phyloP scores from a whole-genome alignment of 768 basidiomycete genomes.

The Lyophyllum decastes region DNA sequence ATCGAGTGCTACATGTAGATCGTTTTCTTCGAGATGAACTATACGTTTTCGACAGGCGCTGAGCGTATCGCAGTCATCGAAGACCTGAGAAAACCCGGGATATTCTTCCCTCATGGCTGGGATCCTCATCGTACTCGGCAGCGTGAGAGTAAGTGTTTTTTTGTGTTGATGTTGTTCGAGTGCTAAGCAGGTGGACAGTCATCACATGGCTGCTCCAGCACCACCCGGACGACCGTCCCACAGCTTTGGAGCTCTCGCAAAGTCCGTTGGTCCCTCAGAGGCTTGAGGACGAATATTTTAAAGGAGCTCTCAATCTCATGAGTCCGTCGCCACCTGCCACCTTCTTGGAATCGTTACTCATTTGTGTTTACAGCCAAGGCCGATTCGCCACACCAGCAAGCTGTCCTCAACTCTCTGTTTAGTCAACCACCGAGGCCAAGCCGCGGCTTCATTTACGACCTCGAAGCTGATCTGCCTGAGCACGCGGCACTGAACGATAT shows the following conservation, averaged over 20 bases:
- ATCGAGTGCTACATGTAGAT: slow-evolving; percentile 48
- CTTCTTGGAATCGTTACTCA: background rate
- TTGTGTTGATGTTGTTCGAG: background rate
- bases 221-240: slow-evolving; percentile 75
- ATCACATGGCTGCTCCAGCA: slow-evolving; percentile 83
- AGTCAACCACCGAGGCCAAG: slow-evolving; percentile 65
- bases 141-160: slow-evolving; percentile 60
- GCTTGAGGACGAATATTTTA: slow-evolving; percentile 86
- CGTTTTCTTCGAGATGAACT: slow-evolving; percentile 98
- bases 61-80: slow-evolving; percentile 87
- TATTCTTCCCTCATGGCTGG: slow-evolving; percentile 82
- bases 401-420: slow-evolving; percentile 78
- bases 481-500: slow-evolving; percentile 71
- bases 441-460: slow-evolving; percentile 75
- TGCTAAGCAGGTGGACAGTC: slow-evolving; percentile 41
- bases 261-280: slow-evolving; percentile 74
- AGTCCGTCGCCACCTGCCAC: slow-evolving; percentile 40
- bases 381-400: slow-evolving; percentile 79
- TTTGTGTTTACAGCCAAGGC: slow-evolving; percentile 56
- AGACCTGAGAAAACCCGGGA: slow-evolving; percentile 67
- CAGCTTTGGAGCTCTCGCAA: slow-evolving; percentile 80
- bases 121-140: slow-evolving; percentile 58
- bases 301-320: slow-evolving; percentile 75
- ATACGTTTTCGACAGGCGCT: slow-evolving; percentile 74
- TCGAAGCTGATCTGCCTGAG: slow-evolving; percentile 66